Percentiles rank a stretch among this genome's conserved stretches.
Conservation (phyloP, 306 rosid species). For the Fagus sylvatica region DNA sequence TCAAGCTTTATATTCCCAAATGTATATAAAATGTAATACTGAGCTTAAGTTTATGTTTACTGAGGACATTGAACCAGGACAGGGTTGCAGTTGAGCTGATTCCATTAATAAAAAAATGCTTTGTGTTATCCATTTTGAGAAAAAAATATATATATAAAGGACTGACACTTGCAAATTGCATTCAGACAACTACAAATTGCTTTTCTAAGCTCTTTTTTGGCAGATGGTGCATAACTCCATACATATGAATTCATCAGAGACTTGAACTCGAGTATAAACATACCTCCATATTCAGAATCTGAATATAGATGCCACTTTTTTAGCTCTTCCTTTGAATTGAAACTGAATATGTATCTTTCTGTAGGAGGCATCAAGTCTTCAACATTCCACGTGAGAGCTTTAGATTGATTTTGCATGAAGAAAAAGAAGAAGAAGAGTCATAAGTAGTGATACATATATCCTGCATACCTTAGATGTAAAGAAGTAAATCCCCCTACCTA, state of each 20-base stretch:
- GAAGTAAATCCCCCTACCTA: not conserved
- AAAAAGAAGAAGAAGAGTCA: slow-evolving; percentile 5
- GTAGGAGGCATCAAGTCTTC: slow-evolving; percentile 91
- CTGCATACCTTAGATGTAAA: not conserved
- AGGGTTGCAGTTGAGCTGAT: not conserved
- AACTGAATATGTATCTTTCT: slow-evolving; percentile 73
- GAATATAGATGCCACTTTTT: slow-evolving; percentile 92
- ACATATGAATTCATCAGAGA: not conserved
- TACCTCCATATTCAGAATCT: slow-evolving; percentile 93
- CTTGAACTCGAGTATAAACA: not conserved
- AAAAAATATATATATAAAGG: not conserved
- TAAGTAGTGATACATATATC: slow-evolving; percentile 1
- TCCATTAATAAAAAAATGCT: not conserved
- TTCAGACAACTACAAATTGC: not conserved
- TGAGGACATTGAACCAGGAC: not conserved
- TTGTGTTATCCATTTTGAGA: not conserved
- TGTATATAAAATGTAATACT: not conserved
- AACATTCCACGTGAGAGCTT: slow-evolving; percentile 63
- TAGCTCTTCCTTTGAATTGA: slow-evolving; percentile 77
- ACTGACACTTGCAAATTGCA: not conserved
- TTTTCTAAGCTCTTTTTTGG: not conserved
- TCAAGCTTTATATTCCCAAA: not conserved
- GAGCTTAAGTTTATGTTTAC: not conserved
- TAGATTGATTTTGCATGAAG: slow-evolving; percentile 22
- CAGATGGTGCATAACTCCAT: not conserved